Base-by-base conservation (phyloP, 352 stramenopile genomes). In the Hyaloperonospora arabidopsidis region DNA sequence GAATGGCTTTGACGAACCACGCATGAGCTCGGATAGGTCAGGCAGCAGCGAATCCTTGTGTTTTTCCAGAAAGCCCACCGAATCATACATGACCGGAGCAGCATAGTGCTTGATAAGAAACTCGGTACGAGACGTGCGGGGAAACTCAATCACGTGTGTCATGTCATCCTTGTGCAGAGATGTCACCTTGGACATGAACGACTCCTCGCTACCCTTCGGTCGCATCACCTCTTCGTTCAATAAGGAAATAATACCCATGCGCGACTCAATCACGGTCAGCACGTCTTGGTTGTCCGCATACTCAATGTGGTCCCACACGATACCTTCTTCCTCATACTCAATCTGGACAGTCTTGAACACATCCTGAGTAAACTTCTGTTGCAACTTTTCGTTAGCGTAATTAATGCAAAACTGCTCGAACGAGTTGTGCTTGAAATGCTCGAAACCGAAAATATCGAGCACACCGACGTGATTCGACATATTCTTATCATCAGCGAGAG, bases 361-460 rank as follows among this genome's bases (percentile, higher is more conserved):
- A 51, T 94, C 82, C 56, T 91, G 78, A 14, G 86, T 95, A 60
- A 95, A 95, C 63, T 95, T 93, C 52, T 96, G 87, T 63, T 96
- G 87, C n/a, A 96, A 76, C 58, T 95, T 95, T 46, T 96, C 87
- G 63, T 96, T 96, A 36, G 81, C 84, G 55, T 87, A 96, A 72
- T 96, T 96, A 55, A 96, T 96, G 45, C 87, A 96, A 25, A 96
- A 86, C 60, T 97, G 91, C 70, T 97, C 91, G 49, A 97, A 97
- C 49, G 86, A 95, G 71, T 96, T 96, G 71, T 93, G 82, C 57
- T 95, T 95, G 74, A 99, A 99, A 65, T 96, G 95, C 75, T 99
- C 96, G 62, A 99, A 99, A 45, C 96, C 96, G 62, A 98, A 99
- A 63, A 99, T 99, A 86, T 99, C 96, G 49, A 99, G 74, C 43